These are phyloP conservation scores for Vigna mungo DNA, from an alignment of 306 rosid genomes.

Conservation along the genomic window DNA sequence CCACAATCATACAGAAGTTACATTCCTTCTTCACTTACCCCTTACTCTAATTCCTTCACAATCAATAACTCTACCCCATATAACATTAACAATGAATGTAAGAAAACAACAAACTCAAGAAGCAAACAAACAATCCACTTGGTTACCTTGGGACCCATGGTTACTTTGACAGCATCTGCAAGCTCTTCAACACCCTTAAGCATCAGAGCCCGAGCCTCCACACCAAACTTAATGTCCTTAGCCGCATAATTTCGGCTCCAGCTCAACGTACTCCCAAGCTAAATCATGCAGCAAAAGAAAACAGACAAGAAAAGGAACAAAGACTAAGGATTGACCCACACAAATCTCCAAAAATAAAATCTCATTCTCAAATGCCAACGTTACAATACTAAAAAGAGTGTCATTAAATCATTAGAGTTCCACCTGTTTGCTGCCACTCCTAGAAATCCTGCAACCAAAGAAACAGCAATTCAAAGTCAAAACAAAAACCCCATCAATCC, in stretches of 20 bases:
- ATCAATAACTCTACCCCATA: neutral
- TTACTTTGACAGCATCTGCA: conserved; percentile 92
- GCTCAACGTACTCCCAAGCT: conserved; percentile 74
- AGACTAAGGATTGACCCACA: neutral
- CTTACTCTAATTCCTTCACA: neutral
- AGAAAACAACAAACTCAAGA: neutral
- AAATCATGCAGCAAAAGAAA: conserved; percentile 27
- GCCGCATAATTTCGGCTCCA: conserved; percentile 90
- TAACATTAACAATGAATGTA: neutral
- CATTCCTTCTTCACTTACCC: neutral
- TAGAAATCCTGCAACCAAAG: conserved; percentile 58
- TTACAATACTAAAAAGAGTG: neutral
- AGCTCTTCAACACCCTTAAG: conserved; percentile 96
- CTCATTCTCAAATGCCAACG: neutral
- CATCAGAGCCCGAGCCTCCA: conserved; percentile 94
- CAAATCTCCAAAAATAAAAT: neutral
- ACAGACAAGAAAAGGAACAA: neutral
- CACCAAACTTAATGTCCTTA: conserved; percentile 90
- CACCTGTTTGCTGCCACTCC: conserved; percentile 75
- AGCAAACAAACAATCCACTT: neutral
- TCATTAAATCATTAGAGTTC: neutral
- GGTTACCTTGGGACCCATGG: conserved; percentile 98
- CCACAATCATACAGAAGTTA: neutral
- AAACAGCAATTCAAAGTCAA: conserved; percentile 1
- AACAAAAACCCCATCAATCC: neutral